Evolutionary conservation across 2,329 filamentous ascomycete species (phyloP).

Genomic region (Zalaria obscura): DNA sequence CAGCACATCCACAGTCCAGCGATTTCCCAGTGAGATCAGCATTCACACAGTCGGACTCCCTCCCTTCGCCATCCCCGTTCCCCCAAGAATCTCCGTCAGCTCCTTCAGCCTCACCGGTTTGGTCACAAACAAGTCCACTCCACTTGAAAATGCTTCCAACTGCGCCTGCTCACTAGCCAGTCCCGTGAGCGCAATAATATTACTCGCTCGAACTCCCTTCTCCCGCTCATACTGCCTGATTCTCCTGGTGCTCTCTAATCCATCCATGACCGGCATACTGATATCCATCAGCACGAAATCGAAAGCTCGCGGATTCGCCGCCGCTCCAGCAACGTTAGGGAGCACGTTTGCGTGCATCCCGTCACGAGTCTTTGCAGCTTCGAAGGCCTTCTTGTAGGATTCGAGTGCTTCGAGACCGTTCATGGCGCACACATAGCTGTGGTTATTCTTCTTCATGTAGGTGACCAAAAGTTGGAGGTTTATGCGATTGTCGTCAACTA

Average conservation of each 20-base stretch:
- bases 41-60: no score
- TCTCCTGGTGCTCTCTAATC: conserved; percentile 1
- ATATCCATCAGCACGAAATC: conserved; percentile 33
- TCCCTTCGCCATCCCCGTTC: not conserved
- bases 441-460: conserved; percentile 10
- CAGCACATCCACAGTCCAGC: no score
- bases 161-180: conserved; percentile 15
- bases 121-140: conserved; percentile 17
- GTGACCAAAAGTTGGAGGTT: conserved; percentile 14
- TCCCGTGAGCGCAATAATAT: conserved; percentile 18
- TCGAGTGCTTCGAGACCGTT: conserved; percentile 35
- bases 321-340: not conserved
- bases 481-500: conserved; percentile 20
- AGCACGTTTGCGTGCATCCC: not conserved
- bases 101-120: conserved; percentile 23
- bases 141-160: conserved; percentile 14
- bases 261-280: conserved; percentile 5
- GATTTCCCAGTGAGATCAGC: no score
- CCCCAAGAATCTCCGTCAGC: conserved; percentile 11
- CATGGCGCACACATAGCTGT: conserved; percentile 15
- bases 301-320: not conserved
- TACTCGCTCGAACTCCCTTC: conserved; percentile 5
- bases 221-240: conserved; percentile 2
- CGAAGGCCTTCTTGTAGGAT: conserved; percentile 17
- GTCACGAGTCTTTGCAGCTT: conserved; percentile 8